Percentiles rank a stretch among this genome's conserved stretches.
These are phyloP conservation scores for Naematelia aurantialba DNA, from an alignment of 768 basidiomycete species.

Conservation along the genomic window DNA sequence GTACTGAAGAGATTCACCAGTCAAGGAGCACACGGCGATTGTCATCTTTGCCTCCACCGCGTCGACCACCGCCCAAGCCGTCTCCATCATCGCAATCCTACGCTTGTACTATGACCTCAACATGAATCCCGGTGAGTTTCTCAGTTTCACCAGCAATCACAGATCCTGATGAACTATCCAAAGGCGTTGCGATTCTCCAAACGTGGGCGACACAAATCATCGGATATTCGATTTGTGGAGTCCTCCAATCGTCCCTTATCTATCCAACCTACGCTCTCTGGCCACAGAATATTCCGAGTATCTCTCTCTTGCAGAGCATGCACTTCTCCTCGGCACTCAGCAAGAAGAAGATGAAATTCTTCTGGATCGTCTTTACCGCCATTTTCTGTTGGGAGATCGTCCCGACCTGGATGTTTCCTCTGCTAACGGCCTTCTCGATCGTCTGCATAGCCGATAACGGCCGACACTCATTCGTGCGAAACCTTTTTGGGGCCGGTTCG, in stretches of 20 bases:
- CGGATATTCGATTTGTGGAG: conserved; percentile 61
- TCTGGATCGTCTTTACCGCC: conserved; percentile 57
- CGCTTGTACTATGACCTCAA: conserved; percentile 59
- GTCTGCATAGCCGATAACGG: conserved; percentile 61
- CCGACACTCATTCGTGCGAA: conserved; percentile 55
- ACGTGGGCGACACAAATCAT: conserved; percentile 57
- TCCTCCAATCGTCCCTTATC: conserved; percentile 56
- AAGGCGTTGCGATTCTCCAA: conserved; percentile 57
- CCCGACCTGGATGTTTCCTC: conserved; percentile 55
- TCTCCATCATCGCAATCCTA: conserved; percentile 54
- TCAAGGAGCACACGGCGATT: conserved; percentile 61
- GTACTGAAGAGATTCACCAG: conserved; percentile 51
- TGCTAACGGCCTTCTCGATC: conserved; percentile 61
- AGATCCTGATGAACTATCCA: background rate
- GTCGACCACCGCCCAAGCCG: conserved; percentile 58
- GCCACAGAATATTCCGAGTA: conserved; percentile 57
- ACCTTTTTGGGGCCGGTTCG: conserved; percentile 63
- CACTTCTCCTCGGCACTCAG: conserved; percentile 58
- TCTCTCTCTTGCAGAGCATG: conserved; percentile 58
- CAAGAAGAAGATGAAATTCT: conserved; percentile 56
- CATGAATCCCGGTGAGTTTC: conserved; percentile 52
- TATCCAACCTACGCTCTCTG: conserved; percentile 61
- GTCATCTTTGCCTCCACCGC: conserved; percentile 60
- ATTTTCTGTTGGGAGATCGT: conserved; percentile 57
- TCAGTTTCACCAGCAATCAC: background rate